A percentile compares a stretch with the other conserved stretches of the same genome.
phyloP scores from a whole-genome alignment of 1,139 yeast species.

The Zygotorulaspora mrakii region DNA sequence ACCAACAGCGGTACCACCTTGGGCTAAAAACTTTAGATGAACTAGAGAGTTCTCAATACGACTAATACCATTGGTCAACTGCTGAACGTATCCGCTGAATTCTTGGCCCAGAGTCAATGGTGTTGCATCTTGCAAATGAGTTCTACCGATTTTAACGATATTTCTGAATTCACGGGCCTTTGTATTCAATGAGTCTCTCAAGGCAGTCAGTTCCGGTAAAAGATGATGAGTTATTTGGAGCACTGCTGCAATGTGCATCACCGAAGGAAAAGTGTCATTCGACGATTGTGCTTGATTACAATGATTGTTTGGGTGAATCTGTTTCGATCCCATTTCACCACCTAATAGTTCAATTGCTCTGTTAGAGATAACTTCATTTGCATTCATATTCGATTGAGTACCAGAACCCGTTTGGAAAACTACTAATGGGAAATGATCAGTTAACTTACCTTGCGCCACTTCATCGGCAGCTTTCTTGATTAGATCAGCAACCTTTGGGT shows the following conservation, averaged over 20 bases:
- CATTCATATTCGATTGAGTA: constrained; percentile 98
- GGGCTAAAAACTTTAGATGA: constrained; percentile 79
- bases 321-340: constrained; percentile 85
- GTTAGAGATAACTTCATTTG: constrained; percentile 96
- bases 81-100: constrained; percentile 94
- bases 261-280: constrained; percentile 98
- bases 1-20: constrained; percentile 99
- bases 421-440: constrained; percentile 94
- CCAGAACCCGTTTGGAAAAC: constrained; percentile 99
- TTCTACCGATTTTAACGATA: constrained; percentile 97
- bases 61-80: constrained; percentile 82
- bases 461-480: constrained; percentile 94
- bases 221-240: constrained; percentile 72
- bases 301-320: constrained; percentile 96
- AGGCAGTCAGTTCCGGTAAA: constrained; percentile 71
- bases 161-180: constrained; percentile 79
- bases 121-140: constrained; percentile 97
- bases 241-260: constrained; percentile 98
- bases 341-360: constrained; percentile 95
- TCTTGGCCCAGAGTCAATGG: constrained; percentile 98
- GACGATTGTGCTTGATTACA: constrained; percentile 98
- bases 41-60: constrained; percentile 77
- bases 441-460: constrained; percentile 85
- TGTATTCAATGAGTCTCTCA: constrained; percentile 70
- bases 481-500: constrained; percentile 76